Evolutionary conservation across 441 rosid genomes (phyloP).

Genomic region (Gossypium aridum): DNA sequence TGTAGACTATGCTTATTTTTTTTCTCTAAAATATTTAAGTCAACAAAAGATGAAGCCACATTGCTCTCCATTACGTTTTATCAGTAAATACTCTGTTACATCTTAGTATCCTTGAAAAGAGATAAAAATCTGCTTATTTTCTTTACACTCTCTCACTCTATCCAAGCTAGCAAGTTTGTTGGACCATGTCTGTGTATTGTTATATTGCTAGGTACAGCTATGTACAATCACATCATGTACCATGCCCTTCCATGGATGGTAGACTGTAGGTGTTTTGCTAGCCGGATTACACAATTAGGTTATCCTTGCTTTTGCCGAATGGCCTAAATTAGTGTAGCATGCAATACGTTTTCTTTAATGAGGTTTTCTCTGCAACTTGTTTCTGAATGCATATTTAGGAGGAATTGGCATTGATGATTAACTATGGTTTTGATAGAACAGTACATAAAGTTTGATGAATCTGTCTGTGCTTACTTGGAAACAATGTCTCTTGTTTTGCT

Average conservation of each 20-base stretch:
- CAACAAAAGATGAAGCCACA: neutral
- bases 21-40: neutral
- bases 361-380: neutral
- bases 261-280: neutral
- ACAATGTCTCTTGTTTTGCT: neutral
- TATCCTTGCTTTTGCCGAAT: neutral
- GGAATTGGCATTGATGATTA: neutral
- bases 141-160: neutral
- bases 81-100: neutral
- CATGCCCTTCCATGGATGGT: neutral
- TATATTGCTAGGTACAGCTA: neutral
- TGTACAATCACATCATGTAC: neutral
- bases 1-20: neutral
- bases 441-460: neutral
- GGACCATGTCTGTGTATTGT: neutral
- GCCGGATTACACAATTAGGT: neutral
- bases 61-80: neutral
- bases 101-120: neutral
- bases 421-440: neutral
- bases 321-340: neutral
- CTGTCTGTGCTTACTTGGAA: neutral
- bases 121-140: neutral
- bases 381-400: neutral
- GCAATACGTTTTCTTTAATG: neutral
- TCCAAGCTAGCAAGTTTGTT: neutral